Conservation (phyloP, 2,329 filamentous ascomycete genomes). For the Cylindrodendrum hubeiense region DNA sequence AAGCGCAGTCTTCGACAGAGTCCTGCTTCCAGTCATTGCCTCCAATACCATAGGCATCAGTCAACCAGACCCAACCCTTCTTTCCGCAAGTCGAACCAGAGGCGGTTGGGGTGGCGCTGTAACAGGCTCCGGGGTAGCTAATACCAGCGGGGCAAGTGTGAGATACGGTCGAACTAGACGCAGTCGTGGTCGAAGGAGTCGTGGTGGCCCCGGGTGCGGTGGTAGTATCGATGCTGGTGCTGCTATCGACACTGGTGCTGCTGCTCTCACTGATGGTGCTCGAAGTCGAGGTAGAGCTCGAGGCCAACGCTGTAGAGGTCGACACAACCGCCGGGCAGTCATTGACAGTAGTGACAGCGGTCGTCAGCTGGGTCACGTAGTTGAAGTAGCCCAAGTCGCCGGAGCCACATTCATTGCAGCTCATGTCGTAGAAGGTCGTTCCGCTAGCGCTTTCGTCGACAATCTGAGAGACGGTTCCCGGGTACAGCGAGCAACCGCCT, state of each 20-base stretch:
- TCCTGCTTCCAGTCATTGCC: conserved; percentile 7
- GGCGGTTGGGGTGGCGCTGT: neutral
- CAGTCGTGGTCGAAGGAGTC: neutral
- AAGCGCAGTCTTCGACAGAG: conserved; percentile 30
- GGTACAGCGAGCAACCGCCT: conserved; percentile 30
- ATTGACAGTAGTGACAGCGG: conserved; percentile 22
- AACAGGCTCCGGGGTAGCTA: conserved; percentile 27
- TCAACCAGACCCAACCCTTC: conserved; percentile 12
- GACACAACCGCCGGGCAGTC: conserved; percentile 6
- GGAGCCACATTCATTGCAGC: conserved; percentile 32
- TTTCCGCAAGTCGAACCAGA: conserved; percentile 23
- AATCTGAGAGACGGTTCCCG: conserved; percentile 30
- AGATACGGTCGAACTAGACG: neutral
- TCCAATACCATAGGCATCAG: conserved; percentile 14
- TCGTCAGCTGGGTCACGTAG: conserved; percentile 27
- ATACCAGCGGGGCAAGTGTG: conserved; percentile 23
- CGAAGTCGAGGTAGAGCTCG: neutral
- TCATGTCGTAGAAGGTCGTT: conserved; percentile 33
- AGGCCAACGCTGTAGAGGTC: neutral
- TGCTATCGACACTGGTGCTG: neutral
- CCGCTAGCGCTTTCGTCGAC: conserved; percentile 15
- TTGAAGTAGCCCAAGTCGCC: conserved; percentile 33
- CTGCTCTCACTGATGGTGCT: too few species aligned
- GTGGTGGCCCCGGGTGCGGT: neutral
- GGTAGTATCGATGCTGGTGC: neutral